Evolutionary conservation across 2,329 filamentous ascomycete genomes (phyloP).

Genomic region (Blumeriella jaapii): DNA sequence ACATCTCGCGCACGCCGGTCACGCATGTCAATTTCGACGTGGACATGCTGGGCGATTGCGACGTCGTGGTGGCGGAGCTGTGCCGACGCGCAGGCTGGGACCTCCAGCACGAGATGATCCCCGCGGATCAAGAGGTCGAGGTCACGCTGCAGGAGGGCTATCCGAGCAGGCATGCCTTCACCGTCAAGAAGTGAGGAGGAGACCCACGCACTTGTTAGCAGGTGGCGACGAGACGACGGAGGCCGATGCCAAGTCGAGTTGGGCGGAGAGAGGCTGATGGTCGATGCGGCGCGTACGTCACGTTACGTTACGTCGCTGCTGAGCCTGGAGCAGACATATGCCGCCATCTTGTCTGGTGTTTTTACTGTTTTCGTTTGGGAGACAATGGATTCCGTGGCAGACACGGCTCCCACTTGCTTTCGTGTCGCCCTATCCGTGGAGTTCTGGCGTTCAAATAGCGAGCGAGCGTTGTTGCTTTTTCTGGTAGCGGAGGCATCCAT

Average conservation of each 20-base stretch:
- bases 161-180: conserved; percentile 34
- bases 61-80: conserved; percentile 78
- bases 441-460: too few relatives aligned
- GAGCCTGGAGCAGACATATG: too few relatives aligned
- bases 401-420: too few relatives aligned
- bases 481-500: too few relatives aligned
- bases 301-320: background rate
- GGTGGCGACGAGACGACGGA: background rate
- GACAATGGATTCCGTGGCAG: too few relatives aligned
- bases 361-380: too few relatives aligned
- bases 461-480: too few relatives aligned
- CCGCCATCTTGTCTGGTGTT: too few relatives aligned
- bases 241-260: background rate
- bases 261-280: background rate
- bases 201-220: background rate
- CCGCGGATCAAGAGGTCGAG: conserved; percentile 49
- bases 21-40: conserved; percentile 92
- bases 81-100: conserved; percentile 74
- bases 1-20: conserved; percentile 76
- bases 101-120: conserved; percentile 72
- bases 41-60: conserved; percentile 89
- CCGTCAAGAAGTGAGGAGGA: conserved; percentile 8
- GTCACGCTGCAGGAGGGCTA: conserved; percentile 39
- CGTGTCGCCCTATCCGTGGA: too few relatives aligned
- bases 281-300: too few relatives aligned